Evolutionary conservation across 75 land plant genomes (phyloP), one percentile per base, ranked within the genome.

Genomic region (Pinus tabuliformis): DNA sequence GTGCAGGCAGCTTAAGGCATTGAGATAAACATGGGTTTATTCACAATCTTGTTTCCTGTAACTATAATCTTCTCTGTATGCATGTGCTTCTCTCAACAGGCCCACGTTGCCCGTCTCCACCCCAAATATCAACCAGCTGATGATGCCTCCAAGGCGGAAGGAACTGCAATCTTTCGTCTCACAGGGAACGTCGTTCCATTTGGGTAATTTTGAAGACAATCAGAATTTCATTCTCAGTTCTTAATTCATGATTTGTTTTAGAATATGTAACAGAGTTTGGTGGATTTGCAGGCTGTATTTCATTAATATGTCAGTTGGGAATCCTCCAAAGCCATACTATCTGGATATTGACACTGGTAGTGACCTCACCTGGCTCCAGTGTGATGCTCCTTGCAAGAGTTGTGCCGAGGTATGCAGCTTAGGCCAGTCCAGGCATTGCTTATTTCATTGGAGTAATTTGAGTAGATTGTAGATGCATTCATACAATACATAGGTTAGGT

Each of bases 341-440:
- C 87, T 92, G 56, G 98, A 95, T 76, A 73, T 88, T 20, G 98
- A 95, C 78, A 92, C 92, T 24, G 98, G 95, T 6, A 95, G 98
- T 73, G 98, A 95, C 39, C 90, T 95, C 18, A 91, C 98, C 1
- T 95, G 98, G 98, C 77, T 95, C 70, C 98, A 95, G 63, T 95
- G 98, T 83, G 90, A 95, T 83, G 95, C 95, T 14, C 95, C 95
- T 17, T 95, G 98, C 78, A 79, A 79, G 28, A 64, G 75, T 28
- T 95, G 98, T 81, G 77, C 82, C 26, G 15, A 73, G 54, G 85
- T 58, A 58, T 58, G 18, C 59, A 14, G 18, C 59, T 14, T 17
- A 14, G 59, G 17, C 59, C 59, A 17, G 59, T 58, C 59, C 1
- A 58, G 30, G 30, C 30, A 14, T 58, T 58, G 59, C 59, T 58